Base-by-base conservation (phyloP, 2,329 filamentous ascomycete species). In the Spiromastix sp. region DNA sequence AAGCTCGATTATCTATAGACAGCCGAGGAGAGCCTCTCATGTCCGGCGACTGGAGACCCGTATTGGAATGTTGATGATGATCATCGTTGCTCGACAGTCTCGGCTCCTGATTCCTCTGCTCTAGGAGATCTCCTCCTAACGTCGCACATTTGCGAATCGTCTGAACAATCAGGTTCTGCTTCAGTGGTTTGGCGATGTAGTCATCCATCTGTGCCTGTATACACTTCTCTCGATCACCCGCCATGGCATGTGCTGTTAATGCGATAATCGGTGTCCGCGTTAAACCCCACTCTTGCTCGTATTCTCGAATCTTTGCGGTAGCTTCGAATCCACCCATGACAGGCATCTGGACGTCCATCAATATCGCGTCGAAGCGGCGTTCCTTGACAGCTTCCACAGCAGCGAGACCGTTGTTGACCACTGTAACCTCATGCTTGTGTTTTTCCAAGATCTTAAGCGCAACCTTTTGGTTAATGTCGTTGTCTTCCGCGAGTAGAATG, bases 301-400 rank as follows among this genome's bases (percentile, higher is more conserved):
- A 96, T 57, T 95, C 86, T 51, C 91, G 78, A 47, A 98, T 98
- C 67, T 94, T 94, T 47, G 79, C 84, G 4, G 91, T 98, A 10
- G 91, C 87, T 63, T 98, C 91, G 55, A 98, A 96, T 29, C 91
- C 91, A 55, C 91, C 91, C 87, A 96, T 96, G 51, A 96, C 83
- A n/a, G 91, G 91, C 91, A 98, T 98, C 58, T 96, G 91, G 12
- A 98, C 91, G 55, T 98, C 91, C 91, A 98, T 98, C 32, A 98
- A 72, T 45, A 98, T 91, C 42, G 94, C 85, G 58, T 98, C 91
- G 57, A 93, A 98, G 55, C 85, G 81, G 64, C 82, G 89, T 56
- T 80, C 77, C 69, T 93, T 87, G 48, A 95, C 79, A n/a, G 83
- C 79, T 54, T 95, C 83, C 10, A 96, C 78, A 2, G 91, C 91